Evolutionary conservation across 2,329 filamentous ascomycete genomes (phyloP), one percentile per base, ranked within the genome.

Genomic region (Orbilia ellipsospora): DNA sequence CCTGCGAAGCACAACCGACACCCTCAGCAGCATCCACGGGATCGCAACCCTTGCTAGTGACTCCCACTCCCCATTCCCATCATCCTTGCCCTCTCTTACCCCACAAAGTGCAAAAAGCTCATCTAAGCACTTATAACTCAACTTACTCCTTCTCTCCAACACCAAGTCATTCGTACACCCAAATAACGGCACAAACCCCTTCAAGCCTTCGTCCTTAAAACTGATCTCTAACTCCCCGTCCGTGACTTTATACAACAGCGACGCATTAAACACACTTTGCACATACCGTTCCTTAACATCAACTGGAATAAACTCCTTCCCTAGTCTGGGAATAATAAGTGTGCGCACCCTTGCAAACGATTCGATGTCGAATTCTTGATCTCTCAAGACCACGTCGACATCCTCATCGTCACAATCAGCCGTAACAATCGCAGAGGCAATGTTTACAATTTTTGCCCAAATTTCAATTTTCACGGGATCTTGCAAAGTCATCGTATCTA

Each of bases 11-110:
- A 92, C 90, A 15, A 97, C 85, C 0, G 92, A 93, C 12, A 91
- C 89, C 1, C 95, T 89, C 1, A 97, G 84, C 52, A 98, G 90
- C 1, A 98, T 86, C 79, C 92, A 94, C 0, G 93, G 93, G 0
- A 92, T 90, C 0, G 90, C 88, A 2, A 90, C 90, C 80, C 89
- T 87, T 0, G 94, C 91, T 15, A 98, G 88, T 12, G 88, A 85
- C 48, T 72, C 61, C 45, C 78, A 67, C 56, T 80, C 78, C 16
- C 55, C 56, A 16, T 44, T 36, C 13, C 60, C 68, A 51, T 77
- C 63, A 55, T 59, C 23, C 45, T 28, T 40, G 74, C 76, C 45
- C 60, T 59, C 23, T 45, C 23, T 40, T 73, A 76, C 45, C 48
- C 55, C 28, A 68, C 72, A 77, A 50, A 80, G 62, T 44, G 77